Evolutionary conservation across 441 rosid species (phyloP), one percentile per base, ranked within the genome.

Genomic region (Gossypium trilobum): DNA sequence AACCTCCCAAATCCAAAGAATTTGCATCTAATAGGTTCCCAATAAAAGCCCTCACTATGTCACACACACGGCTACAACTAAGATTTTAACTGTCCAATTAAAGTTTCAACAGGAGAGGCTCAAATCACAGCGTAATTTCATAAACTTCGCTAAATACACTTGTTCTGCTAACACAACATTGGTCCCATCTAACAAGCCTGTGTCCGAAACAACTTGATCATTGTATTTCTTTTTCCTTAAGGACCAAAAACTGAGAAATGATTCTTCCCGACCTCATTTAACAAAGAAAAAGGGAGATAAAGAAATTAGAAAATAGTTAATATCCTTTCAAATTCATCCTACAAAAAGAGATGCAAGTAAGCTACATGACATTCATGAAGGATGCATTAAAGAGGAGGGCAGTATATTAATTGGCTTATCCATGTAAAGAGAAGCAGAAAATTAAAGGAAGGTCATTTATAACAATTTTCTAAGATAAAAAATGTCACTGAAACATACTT

Each of bases 401-500:
- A 67, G 54, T 5, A 65, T 13, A 66, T 25, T 16, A 50, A 68
- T 27, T 9, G 4, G 10, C 59, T 4, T 68, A 51, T 66, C 71
- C 71, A 9, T 50, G 14, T 48, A 27, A 27, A 65, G 42, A 50
- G 44, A 71, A 23, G 29, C 56, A 58, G 19, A 25, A 19, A 33
- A 54, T 17, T 68, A 33, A 71, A 59, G 19, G 25, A 20, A 58
- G 19, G 56, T 11, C 67, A 59, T 71, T 58, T 27, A n/a, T 42
- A 23, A 46, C 42, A 39, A 71, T 84, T 52, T 19, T 10, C 19
- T 19, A 29, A 16, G 50, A 33, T 17, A 31, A 31, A 8, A 52
- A 31, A 54, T 29, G 19, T 16, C 19, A 25, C 14, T 11, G 67
- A 74, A 64, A 83, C 91, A 85, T 78, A 94, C 99, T 86, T 90